These are phyloP conservation scores for Kodamaea lidongshanica DNA, from an alignment of 805 yeast genomes.

Conservation along the genomic window DNA sequence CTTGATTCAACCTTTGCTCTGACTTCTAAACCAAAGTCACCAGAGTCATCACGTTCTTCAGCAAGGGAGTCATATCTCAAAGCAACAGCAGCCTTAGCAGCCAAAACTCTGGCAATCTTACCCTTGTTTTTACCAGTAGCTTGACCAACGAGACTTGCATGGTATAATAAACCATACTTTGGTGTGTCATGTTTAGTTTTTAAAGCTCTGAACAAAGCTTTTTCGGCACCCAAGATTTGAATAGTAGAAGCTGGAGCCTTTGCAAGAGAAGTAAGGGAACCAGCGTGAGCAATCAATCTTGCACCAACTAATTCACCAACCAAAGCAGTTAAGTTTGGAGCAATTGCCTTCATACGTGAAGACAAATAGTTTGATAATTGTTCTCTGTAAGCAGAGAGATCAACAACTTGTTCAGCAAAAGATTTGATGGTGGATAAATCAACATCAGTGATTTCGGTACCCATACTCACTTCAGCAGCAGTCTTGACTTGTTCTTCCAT, in stretches of 20 bases:
- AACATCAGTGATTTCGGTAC: constrained; percentile 92
- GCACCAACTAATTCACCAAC: constrained; percentile 99
- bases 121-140: constrained; percentile 98
- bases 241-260: constrained; percentile 98
- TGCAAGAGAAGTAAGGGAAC: constrained; percentile 88
- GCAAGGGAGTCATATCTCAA: constrained; percentile 94
- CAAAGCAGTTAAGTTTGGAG: constrained; percentile 91
- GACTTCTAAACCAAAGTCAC: constrained; percentile 86
- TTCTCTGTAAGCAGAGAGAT: constrained; percentile 93
- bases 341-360: constrained; percentile 97
- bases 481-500: constrained; percentile 62
- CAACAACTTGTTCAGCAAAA: constrained; percentile 93
- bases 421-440: constrained; percentile 85
- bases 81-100: constrained; percentile 97
- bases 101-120: constrained; percentile 96
- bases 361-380: constrained; percentile 86
- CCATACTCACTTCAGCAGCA: constrained; percentile 99
- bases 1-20: constrained; percentile 93
- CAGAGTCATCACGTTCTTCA: constrained; percentile 94
- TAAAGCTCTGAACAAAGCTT: constrained; percentile 96
- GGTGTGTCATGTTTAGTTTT: constrained; percentile 99
- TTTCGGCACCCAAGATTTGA: constrained; percentile 98
- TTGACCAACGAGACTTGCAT: constrained; percentile 95
- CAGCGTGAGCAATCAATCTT: constrained; percentile 94
- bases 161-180: constrained; percentile 94